A percentile compares a stretch with the other conserved stretches of the same genome.
These are phyloP conservation scores for Herpetospermum pedunculosum DNA, from an alignment of 306 rosid species.

Conservation along the genomic window DNA sequence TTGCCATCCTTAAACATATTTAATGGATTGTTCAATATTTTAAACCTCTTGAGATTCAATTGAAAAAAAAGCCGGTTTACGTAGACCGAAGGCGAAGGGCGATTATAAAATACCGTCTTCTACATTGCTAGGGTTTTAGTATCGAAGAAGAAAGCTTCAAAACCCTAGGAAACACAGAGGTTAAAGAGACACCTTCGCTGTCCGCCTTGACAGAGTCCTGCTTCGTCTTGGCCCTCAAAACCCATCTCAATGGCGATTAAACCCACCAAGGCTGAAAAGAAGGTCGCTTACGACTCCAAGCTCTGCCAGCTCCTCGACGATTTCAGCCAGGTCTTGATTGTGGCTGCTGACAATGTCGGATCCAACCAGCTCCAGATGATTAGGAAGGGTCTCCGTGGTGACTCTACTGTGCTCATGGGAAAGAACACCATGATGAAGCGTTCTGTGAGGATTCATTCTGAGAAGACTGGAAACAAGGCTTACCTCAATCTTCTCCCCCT, in stretches of 20 bases:
- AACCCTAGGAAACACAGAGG: constrained; percentile 34
- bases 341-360: constrained; percentile 85
- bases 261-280: constrained; percentile 73
- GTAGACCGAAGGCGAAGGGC: too few species aligned
- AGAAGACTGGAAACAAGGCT: constrained; percentile 52
- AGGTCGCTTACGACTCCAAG: constrained; percentile 57
- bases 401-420: constrained; percentile 81
- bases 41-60: too few species aligned
- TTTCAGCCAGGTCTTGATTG: constrained; percentile 58
- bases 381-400: constrained; percentile 72
- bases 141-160: too few species aligned
- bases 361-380: constrained; percentile 82
- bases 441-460: constrained; percentile 49
- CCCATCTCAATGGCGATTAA: constrained; percentile 30
- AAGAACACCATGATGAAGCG: constrained; percentile 99
- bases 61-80: too few species aligned
- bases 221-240: constrained; percentile 69
- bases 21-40: too few species aligned
- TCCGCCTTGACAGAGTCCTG: constrained; percentile 55
- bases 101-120: too few species aligned
- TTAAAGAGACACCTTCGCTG: constrained; percentile 60
- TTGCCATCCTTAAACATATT: too few species aligned
- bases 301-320: constrained; percentile 65
- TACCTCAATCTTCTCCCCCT: constrained; percentile 72
- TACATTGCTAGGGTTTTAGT: too few species aligned